Percentiles rank a stretch among this genome's conserved stretches.
Conservation (phyloP, 2,329 filamentous ascomycete genomes). For the Lasiodiplodia sp. region DNA sequence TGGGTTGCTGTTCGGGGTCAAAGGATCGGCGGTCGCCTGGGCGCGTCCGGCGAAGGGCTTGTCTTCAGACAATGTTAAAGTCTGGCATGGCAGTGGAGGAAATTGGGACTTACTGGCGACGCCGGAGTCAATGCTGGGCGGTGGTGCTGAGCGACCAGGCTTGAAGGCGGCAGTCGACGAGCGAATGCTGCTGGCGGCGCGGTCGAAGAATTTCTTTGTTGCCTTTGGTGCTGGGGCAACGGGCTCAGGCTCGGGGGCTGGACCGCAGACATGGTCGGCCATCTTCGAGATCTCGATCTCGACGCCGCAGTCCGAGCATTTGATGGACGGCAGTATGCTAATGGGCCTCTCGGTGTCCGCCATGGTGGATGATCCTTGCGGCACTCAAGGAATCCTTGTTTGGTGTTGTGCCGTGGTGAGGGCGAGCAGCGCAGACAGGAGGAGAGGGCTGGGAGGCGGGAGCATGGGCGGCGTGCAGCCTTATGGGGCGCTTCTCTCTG, state of each 20-base stretch:
- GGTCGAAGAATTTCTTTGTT: constrained; percentile 39
- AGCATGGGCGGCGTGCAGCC: constrained; percentile 23
- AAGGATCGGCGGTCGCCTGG: constrained; percentile 34
- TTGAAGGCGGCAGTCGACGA: constrained; percentile 44
- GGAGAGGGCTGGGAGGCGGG: constrained; percentile 6
- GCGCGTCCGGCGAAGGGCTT: constrained; percentile 40
- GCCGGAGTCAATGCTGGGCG: constrained; percentile 63
- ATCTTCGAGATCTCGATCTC: constrained; percentile 85
- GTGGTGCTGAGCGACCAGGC: constrained; percentile 55
- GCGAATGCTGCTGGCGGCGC: constrained; percentile 39
- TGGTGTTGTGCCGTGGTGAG: not conserved
- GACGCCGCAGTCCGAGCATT: constrained; percentile 49
- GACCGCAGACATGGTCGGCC: constrained; percentile 79
- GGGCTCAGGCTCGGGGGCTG: constrained; percentile 16
- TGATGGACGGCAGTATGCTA: constrained; percentile 48
- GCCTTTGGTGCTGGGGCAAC: constrained; percentile 30
- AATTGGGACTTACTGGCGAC: constrained; percentile 62
- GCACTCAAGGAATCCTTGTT: constrained; percentile 16
- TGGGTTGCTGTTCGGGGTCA: constrained; percentile 39
- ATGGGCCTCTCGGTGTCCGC: constrained; percentile 36
- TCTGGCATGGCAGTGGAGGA: not conserved
- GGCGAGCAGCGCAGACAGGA: constrained; percentile 7
- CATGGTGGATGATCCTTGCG: constrained; percentile 25
- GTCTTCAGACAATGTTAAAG: constrained; percentile 36
- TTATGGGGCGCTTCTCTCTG: constrained; percentile 17